These are phyloP conservation scores for Paramecium caudatum DNA, from an alignment of 73 alveolate genomes.

Conservation along the genomic window DNA sequence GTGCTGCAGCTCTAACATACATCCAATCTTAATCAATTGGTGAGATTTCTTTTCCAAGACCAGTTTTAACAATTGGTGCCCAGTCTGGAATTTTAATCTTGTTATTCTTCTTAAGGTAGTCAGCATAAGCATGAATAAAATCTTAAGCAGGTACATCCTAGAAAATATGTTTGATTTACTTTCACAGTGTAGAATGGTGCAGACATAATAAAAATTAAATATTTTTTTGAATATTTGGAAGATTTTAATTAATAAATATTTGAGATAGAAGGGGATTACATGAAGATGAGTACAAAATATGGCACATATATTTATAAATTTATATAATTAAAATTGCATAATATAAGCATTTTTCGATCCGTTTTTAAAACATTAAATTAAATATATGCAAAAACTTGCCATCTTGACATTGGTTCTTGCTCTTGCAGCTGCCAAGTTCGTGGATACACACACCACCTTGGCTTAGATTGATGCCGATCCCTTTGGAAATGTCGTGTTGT, in stretches of 20 bases:
- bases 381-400: slow-evolving; percentile 64
- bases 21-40: slow-evolving; percentile 97
- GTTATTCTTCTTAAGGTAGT: slow-evolving; percentile 93
- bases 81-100: slow-evolving; percentile 95
- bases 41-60: slow-evolving; percentile 90
- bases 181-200: slow-evolving; percentile 46
- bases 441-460: slow-evolving; percentile 58
- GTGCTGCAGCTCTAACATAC: slow-evolving; percentile 98
- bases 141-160: slow-evolving; percentile 95
- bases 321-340: too few species aligned
- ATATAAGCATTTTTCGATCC: slow-evolving; percentile 85
- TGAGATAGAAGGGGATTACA: slow-evolving; percentile 64
- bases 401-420: slow-evolving; percentile 69
- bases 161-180: background rate
- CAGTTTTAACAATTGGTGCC: slow-evolving; percentile 93
- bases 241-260: slow-evolving; percentile 88
- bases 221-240: slow-evolving; percentile 94
- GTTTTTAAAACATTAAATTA: slow-evolving; percentile 69
- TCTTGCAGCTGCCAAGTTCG: slow-evolving; percentile 69
- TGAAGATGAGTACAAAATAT: slow-evolving; percentile 80
- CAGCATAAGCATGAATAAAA: slow-evolving; percentile 94
- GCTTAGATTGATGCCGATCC: slow-evolving; percentile 70
- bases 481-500: slow-evolving; percentile 69
- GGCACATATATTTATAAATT: slow-evolving; percentile 79
- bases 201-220: slow-evolving; percentile 76